Conservation (phyloP, 1,139 yeast genomes). For the Lodderomyces margitis region DNA sequence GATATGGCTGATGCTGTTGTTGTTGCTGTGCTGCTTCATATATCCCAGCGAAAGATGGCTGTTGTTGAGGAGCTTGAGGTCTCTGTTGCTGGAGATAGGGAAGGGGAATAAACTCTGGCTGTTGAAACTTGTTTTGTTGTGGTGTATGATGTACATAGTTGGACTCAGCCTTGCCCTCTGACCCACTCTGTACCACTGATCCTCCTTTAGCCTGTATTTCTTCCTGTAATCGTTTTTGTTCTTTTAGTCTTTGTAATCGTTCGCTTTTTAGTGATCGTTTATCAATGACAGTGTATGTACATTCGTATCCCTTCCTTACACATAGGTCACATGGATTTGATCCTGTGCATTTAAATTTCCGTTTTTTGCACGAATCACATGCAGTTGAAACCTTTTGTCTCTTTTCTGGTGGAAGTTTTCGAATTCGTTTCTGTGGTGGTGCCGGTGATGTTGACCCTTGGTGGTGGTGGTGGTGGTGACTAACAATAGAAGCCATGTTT, state of each 20-base stretch:
- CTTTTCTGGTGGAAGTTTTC: slow-evolving; percentile 22
- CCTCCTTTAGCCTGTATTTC: slow-evolving; percentile 2
- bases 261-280: slow-evolving; percentile 29
- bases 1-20: neutral
- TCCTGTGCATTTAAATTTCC: slow-evolving; percentile 37
- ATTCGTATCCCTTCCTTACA: slow-evolving; percentile 22
- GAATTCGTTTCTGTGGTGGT: slow-evolving; percentile 15
- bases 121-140: too few relatives aligned
- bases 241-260: slow-evolving; percentile 19
- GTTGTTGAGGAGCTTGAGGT: slow-evolving; percentile 6
- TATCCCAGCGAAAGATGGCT: neutral
- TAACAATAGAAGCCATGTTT: slow-evolving; percentile 1
- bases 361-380: slow-evolving; percentile 38
- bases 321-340: slow-evolving; percentile 28
- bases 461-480: neutral
- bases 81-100: too few relatives aligned
- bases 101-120: neutral
- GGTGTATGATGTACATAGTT: neutral
- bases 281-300: slow-evolving; percentile 28
- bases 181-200: neutral
- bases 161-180: neutral
- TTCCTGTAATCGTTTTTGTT: slow-evolving; percentile 6
- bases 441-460: neutral
- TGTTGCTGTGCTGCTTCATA: neutral
- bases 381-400: slow-evolving; percentile 38